Evolutionary conservation across 495 filamentous ascomycete genomes (phyloP).

Genomic region (Penicillium canariense): DNA sequence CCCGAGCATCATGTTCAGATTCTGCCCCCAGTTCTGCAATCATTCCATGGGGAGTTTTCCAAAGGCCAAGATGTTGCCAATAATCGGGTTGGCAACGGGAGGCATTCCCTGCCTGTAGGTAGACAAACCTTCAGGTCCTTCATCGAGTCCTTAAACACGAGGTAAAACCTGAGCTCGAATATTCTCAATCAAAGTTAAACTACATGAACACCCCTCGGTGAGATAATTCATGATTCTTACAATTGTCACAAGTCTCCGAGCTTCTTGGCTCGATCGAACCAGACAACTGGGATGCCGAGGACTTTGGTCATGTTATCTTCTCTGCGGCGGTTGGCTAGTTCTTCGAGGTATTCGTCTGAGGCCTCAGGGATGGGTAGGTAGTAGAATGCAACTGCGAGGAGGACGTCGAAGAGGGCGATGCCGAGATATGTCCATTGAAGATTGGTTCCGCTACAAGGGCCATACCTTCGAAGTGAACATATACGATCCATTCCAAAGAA

Average conservation of each 20-base stretch:
- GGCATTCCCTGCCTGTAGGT: not conserved
- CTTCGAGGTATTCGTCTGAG: constrained; percentile 60
- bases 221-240: no score
- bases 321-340: constrained; percentile 49
- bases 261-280: constrained; percentile 37
- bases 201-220: not conserved
- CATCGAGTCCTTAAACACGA: not conserved
- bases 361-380: constrained; percentile 68
- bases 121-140: not conserved
- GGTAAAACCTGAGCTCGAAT: not conserved
- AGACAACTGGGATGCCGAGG: constrained; percentile 49
- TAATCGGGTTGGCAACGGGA: not conserved
- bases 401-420: constrained; percentile 61
- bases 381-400: constrained; percentile 62
- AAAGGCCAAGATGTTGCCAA: not conserved
- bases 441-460: constrained; percentile 7
- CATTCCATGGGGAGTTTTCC: not conserved
- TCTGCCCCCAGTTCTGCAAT: not conserved
- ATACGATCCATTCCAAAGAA: constrained; percentile 6
- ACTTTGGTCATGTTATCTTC: constrained; percentile 50
- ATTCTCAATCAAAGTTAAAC: not conserved
- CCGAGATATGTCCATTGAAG: constrained; percentile 55
- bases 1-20: not conserved
- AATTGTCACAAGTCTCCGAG: no score
- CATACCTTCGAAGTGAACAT: constrained; percentile 6